Conservation (phyloP, 768 basidiomycete genomes). For the Mycena chlorophos region DNA sequence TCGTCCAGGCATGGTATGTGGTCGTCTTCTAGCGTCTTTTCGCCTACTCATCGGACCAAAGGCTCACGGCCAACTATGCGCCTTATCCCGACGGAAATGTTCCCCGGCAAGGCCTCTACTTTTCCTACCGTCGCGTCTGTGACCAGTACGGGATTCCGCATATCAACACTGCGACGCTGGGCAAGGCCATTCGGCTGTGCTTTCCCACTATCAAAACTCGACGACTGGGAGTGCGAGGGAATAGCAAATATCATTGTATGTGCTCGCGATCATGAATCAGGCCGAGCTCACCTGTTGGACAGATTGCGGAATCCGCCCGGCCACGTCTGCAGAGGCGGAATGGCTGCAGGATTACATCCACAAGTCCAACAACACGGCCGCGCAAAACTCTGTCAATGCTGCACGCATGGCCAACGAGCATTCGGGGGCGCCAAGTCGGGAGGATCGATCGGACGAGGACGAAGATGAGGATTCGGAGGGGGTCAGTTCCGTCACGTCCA, state of each 20-base stretch:
- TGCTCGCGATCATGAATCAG: slow-evolving; percentile 32
- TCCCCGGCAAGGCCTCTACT: slow-evolving; percentile 90
- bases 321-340: slow-evolving; percentile 88
- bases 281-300: slow-evolving; percentile 34
- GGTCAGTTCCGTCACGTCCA: slow-evolving; percentile 61
- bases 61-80: slow-evolving; percentile 87
- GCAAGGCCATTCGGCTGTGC: slow-evolving; percentile 90
- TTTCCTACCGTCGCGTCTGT: slow-evolving; percentile 87
- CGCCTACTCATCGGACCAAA: slow-evolving; percentile 30
- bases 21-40: slow-evolving; percentile 14
- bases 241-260: slow-evolving; percentile 95
- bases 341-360: slow-evolving; percentile 91
- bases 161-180: slow-evolving; percentile 93
- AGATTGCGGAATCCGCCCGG: slow-evolving; percentile 92
- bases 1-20: slow-evolving; percentile 87
- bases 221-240: slow-evolving; percentile 87
- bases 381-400: slow-evolving; percentile 73
- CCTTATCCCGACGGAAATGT: slow-evolving; percentile 92
- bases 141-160: slow-evolving; percentile 92
- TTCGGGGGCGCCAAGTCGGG: slow-evolving; percentile 57
- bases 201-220: slow-evolving; percentile 96
- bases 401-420: slow-evolving; percentile 71
- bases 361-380: slow-evolving; percentile 85
- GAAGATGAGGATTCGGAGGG: slow-evolving; percentile 87
- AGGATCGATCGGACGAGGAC: slow-evolving; percentile 79